A percentile compares a stretch with the other conserved stretches of the same genome.
phyloP scores from a whole-genome alignment of 108 stramenopile genomes.

The Nitzschia palea region DNA sequence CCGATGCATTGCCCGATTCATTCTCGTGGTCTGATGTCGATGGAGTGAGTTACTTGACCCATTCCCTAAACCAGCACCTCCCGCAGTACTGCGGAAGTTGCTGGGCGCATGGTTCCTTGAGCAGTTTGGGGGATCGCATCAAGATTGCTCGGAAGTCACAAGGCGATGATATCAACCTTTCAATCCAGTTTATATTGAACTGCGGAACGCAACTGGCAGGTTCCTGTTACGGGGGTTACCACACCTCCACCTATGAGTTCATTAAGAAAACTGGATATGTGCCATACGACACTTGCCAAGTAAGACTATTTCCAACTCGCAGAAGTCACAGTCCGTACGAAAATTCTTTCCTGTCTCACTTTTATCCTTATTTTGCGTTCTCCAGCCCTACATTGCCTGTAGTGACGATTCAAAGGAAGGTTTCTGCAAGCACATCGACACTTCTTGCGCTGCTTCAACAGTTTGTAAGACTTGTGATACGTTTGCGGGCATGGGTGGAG shows the following conservation, averaged over 20 bases:
- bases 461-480: conserved; percentile 89
- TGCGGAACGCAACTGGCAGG: conserved; percentile 81
- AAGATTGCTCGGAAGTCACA: conserved; percentile 73
- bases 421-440: conserved; percentile 83
- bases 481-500: conserved; percentile 64
- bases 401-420: conserved; percentile 66
- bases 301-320: background rate
- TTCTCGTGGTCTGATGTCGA: conserved; percentile 83
- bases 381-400: conserved; percentile 88
- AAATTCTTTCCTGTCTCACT: background rate
- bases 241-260: conserved; percentile 66
- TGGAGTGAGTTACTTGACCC: conserved; percentile 74
- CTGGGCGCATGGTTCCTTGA: conserved; percentile 91
- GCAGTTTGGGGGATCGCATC: conserved; percentile 86
- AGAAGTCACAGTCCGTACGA: background rate
- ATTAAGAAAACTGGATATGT: conserved; percentile 66
- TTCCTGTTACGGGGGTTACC: conserved; percentile 87
- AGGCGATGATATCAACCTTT: conserved; percentile 72
- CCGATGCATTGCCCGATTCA: conserved; percentile 64
- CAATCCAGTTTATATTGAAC: conserved; percentile 84
- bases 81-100: conserved; percentile 84
- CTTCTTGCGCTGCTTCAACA: conserved; percentile 60
- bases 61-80: conserved; percentile 70
- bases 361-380: conserved; percentile 49
- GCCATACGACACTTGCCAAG: conserved; percentile 21